A percentile compares a stretch with the other conserved stretches of the same genome.
Conservation (phyloP, 208 protist genomes). For the Entamoeba dispar region DNA sequence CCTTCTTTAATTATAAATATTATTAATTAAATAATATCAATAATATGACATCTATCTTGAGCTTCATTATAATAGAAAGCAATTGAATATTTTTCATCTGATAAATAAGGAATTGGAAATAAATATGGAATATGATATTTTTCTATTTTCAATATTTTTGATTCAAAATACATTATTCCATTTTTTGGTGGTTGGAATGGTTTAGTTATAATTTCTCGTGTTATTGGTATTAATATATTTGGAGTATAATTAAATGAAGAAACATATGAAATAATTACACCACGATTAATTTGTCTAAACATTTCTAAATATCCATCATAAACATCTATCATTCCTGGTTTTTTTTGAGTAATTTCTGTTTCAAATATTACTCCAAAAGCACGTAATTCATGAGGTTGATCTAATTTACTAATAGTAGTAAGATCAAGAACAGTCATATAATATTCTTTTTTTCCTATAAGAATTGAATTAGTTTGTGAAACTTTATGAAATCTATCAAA, state of each 20-base stretch:
- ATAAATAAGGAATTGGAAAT: not conserved
- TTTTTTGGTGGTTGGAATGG: not conserved
- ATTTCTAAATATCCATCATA: not conserved
- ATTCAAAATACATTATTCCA: not conserved
- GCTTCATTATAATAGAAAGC: not conserved
- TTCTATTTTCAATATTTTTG: not conserved
- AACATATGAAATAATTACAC: not conserved
- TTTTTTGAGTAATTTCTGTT: not conserved
- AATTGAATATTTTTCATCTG: not conserved
- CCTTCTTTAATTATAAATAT: too few relatives aligned
- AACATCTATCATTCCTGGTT: not conserved
- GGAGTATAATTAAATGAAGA: not conserved
- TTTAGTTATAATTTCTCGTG: not conserved
- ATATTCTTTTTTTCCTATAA: not conserved
- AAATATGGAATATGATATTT: not conserved
- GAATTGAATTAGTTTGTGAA: not conserved
- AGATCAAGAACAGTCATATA: not conserved
- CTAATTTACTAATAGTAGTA: not conserved
- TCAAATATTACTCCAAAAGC: not conserved
- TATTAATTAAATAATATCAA: not conserved
- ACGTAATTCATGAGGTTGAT: not conserved
- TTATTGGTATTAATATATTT: not conserved
- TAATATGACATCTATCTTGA: not conserved
- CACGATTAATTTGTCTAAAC: not conserved
- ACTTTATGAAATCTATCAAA: not conserved